Evolutionary conservation across 192 early-diverging fungal species (phyloP).

Genomic region (Kickxella alabastrina): DNA sequence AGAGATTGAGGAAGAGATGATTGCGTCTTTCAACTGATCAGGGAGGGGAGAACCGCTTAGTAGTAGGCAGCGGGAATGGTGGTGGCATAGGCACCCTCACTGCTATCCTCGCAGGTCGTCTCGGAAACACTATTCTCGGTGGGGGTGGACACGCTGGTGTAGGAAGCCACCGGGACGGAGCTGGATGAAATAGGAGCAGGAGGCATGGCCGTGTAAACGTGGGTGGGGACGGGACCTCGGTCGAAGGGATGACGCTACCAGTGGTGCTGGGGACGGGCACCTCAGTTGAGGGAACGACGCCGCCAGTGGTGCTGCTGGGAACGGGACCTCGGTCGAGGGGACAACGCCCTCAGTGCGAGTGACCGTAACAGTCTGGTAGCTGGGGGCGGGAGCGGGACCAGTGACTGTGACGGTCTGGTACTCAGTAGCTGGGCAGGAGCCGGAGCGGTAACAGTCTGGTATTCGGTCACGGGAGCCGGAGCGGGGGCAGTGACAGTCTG

Average conservation of each 20-base stretch:
- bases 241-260: slow-evolving; percentile 15
- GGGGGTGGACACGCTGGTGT: slow-evolving; percentile 15
- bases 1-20: too few species aligned
- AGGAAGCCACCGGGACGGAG: slow-evolving; percentile 4
- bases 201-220: not conserved
- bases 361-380: slow-evolving; percentile 16
- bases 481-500: slow-evolving; percentile 6
- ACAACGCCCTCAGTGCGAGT: slow-evolving; percentile 1
- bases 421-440: slow-evolving; percentile 1
- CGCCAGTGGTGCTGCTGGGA: too few species aligned
- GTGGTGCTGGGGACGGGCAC: slow-evolving; percentile 15
- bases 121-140: slow-evolving; percentile 13
- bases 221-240: slow-evolving; percentile 2
- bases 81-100: not conserved
- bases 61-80: slow-evolving; percentile 21
- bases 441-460: not conserved
- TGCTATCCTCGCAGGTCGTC: slow-evolving; percentile 27
- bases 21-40: too few species aligned
- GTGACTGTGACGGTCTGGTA: slow-evolving; percentile 11
- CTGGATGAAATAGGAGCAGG: slow-evolving; percentile 1
- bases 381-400: slow-evolving; percentile 13
- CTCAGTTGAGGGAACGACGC: slow-evolving; percentile 15
- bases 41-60: not conserved
- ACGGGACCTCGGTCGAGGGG: slow-evolving; percentile 19
- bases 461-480: slow-evolving; percentile 3